phyloP scores from a whole-genome alignment of 306 rosid species.

The Herpetospermum pedunculosum region DNA sequence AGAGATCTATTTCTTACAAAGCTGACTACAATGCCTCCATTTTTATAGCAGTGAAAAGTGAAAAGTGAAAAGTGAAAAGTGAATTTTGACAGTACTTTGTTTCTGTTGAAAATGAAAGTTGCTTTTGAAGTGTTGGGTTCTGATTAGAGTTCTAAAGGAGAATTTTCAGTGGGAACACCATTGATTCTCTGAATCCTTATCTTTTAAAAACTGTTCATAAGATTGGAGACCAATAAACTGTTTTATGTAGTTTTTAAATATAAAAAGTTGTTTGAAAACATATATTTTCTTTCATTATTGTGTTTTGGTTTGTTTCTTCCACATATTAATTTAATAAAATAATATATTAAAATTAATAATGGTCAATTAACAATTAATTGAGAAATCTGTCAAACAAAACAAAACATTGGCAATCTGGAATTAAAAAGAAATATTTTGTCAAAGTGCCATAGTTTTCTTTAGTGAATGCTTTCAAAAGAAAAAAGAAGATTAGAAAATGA shows the following conservation, averaged over 20 bases:
- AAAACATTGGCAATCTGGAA: not conserved
- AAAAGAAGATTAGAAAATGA: too few species aligned
- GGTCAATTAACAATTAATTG: not conserved
- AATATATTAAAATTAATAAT: not conserved
- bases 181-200: not conserved
- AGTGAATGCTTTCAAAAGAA: too few species aligned
- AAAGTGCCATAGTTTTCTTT: not conserved
- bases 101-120: too few species aligned
- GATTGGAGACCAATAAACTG: not conserved
- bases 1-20: not conserved
- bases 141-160: not conserved
- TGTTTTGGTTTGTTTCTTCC: not conserved
- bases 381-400: not conserved
- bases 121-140: not conserved
- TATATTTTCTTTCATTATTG: not conserved
- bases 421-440: too few species aligned
- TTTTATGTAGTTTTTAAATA: not conserved
- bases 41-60: not conserved
- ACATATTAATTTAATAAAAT: not conserved
- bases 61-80: too few species aligned
- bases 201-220: not conserved
- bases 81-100: not conserved
- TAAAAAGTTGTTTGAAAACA: not conserved
- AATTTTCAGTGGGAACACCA: not conserved
- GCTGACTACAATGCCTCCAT: not conserved